phyloP scores from a whole-genome alignment of 192 early-diverging fungal genomes.

The Entrophospora sp. region DNA sequence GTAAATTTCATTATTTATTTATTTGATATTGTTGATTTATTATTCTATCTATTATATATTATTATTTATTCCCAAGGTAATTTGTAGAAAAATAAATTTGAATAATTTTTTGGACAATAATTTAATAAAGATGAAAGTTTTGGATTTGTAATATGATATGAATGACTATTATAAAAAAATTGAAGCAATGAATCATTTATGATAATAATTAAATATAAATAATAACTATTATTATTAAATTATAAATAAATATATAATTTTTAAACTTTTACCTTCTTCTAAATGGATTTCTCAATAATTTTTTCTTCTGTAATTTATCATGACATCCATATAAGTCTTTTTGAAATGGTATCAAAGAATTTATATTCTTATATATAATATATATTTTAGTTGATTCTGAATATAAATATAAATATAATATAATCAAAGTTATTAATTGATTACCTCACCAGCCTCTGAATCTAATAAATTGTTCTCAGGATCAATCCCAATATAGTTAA shows the following conservation, averaged over 20 bases:
- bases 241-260: not conserved
- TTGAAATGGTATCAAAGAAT: slow-evolving; percentile 30
- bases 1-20: too few relatives aligned
- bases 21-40: too few relatives aligned
- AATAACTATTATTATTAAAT: not conserved
- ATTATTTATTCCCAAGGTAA: slow-evolving; percentile 24
- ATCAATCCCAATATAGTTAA: slow-evolving; percentile 37
- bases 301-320: slow-evolving; percentile 28
- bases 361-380: slow-evolving; percentile 5
- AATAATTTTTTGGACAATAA: slow-evolving; percentile 23
- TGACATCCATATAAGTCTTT: slow-evolving; percentile 34
- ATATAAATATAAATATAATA: not conserved
- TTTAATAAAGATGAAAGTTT: slow-evolving; percentile 20
- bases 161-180: slow-evolving; percentile 18
- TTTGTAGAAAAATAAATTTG: slow-evolving; percentile 15
- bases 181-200: too few relatives aligned
- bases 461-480: not conserved
- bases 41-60: too few relatives aligned
- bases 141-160: slow-evolving; percentile 23
- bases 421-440: not conserved
- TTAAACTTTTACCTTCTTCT: slow-evolving; percentile 22
- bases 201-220: not conserved
- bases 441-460: not conserved
- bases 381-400: not conserved
- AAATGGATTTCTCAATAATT: slow-evolving; percentile 29